Evolutionary conservation across 495 filamentous ascomycete genomes (phyloP).

Genomic region (Aspergillus baeticus): DNA sequence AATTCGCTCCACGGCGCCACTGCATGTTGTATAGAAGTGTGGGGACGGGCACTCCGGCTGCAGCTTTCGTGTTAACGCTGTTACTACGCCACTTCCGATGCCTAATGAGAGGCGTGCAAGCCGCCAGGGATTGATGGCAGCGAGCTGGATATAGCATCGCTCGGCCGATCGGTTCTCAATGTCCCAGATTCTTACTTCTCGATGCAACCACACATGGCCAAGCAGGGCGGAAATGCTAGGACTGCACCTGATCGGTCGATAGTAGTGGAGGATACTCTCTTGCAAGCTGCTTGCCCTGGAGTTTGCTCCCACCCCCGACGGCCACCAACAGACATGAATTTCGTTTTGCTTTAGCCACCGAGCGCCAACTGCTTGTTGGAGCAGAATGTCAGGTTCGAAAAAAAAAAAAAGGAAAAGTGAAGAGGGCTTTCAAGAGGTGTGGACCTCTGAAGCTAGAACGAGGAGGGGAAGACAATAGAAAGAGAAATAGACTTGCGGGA

Average conservation of each 20-base stretch:
- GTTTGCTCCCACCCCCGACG: slow-evolving; percentile 11
- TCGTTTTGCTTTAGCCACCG: background rate
- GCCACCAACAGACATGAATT: slow-evolving; percentile 19
- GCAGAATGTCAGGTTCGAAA: background rate
- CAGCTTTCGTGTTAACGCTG: background rate
- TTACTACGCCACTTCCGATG: background rate
- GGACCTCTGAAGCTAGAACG: background rate
- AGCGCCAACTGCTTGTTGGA: background rate
- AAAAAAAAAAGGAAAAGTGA: background rate
- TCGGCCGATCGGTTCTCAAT: no score
- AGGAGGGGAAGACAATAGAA: background rate
- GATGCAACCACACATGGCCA: no score
- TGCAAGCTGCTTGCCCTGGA: slow-evolving; percentile 5
- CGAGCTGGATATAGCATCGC: background rate
- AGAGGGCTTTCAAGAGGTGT: background rate
- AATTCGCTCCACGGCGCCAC: no score
- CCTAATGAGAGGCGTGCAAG: background rate
- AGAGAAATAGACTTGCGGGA: slow-evolving; percentile 7
- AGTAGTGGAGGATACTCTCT: background rate
- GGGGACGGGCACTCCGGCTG: background rate
- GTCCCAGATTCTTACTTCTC: no score
- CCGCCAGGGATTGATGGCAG: background rate
- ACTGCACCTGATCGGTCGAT: slow-evolving; percentile 3
- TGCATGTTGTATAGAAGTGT: background rate
- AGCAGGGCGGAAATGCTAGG: background rate